A percentile compares a stretch with the other conserved stretches of the same genome.
Evolutionary conservation across 345 rosid species (phyloP).

Genomic region (Heritiera fomes): DNA sequence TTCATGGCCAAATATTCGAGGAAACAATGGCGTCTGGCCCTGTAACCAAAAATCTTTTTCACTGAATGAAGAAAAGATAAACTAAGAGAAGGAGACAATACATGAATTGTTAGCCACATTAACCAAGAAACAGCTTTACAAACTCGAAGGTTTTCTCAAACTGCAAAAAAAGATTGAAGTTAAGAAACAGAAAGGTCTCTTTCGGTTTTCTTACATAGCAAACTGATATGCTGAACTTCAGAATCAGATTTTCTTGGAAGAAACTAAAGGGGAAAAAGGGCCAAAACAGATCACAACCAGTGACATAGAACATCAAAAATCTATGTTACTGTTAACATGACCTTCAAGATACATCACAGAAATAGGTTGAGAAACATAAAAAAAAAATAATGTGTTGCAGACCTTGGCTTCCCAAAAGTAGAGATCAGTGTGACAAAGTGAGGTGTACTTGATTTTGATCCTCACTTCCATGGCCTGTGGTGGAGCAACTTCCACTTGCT

Average conservation of each 20-base stretch:
- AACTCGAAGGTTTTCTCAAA: not conserved
- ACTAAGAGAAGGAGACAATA: not conserved
- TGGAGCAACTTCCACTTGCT: conserved; percentile 43
- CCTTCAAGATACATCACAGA: not conserved
- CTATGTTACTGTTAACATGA: not conserved
- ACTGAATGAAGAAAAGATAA: not conserved
- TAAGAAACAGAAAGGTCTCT: not conserved
- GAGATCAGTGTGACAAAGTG: conserved; percentile 40
- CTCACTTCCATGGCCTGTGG: conserved; percentile 42
- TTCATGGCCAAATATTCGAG: conserved; percentile 35
- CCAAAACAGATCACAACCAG: not conserved
- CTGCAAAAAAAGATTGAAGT: not conserved
- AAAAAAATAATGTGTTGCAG: not conserved
- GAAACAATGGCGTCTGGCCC: conserved; percentile 27
- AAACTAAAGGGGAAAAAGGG: not conserved
- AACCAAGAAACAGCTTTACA: not conserved
- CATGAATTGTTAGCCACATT: too few relatives aligned
- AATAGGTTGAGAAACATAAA: not conserved
- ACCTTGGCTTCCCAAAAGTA: conserved; percentile 41
- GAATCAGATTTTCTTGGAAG: not conserved
- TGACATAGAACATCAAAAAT: too few relatives aligned
- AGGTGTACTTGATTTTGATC: conserved; percentile 34
- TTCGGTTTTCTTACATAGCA: not conserved
- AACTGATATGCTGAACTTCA: not conserved
- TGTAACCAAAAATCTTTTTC: conserved; percentile 3